Evolutionary conservation across 2,329 filamentous ascomycete genomes (phyloP), one percentile per base, ranked within the genome.

Genomic region (Ceratocystis variospora): DNA sequence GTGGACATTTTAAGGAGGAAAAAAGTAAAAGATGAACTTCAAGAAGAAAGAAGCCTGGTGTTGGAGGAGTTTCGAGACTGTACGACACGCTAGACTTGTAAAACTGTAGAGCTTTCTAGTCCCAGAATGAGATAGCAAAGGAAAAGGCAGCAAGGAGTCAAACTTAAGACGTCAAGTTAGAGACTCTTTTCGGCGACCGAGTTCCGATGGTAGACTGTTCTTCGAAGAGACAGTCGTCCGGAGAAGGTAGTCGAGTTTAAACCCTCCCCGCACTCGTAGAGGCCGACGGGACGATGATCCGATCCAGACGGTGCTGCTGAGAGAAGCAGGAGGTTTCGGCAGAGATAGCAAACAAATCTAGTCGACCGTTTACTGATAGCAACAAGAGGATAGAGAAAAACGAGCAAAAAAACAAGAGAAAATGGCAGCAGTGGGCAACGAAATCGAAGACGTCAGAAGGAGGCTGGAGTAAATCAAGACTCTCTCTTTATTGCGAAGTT

Each of bases 1-100:
- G 76, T 75, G 70, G 81, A 81, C 82, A 84, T 84, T 68, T 63
- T 66, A 33, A 33, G 12, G 22, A 44, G 28, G 2, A 28, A 28
- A 41, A 57, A 45, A 17, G 53, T 37, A 45, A 37, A 4, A 22
- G 37, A 17, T 31, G 10, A 41, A 62, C 15, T 31, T 46, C 61
- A 19, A 46, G 44, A 62, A 33, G 17, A 33, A 62, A 46, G 33
- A 62, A 46, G 45, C 19, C 55, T 37, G 55, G n/a, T 59, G 19
- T 59, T 41, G 61, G 61, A 48, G 61, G 61, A 15, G 61, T 63
- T 48, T 50, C 61, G 28, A 48, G 22, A 50, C 44, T 46, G 61
- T 63, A 33, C 25, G 41, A 15, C 31, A 50, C 17, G 25, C 46
- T 63, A 31, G 28, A 10, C 44, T 41, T 28, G 37, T 19, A 50